Percentiles rank a stretch among this genome's conserved stretches.
Evolutionary conservation across 2,329 filamentous ascomycete genomes (phyloP).

Genomic region (Ceratocystis destructans): DNA sequence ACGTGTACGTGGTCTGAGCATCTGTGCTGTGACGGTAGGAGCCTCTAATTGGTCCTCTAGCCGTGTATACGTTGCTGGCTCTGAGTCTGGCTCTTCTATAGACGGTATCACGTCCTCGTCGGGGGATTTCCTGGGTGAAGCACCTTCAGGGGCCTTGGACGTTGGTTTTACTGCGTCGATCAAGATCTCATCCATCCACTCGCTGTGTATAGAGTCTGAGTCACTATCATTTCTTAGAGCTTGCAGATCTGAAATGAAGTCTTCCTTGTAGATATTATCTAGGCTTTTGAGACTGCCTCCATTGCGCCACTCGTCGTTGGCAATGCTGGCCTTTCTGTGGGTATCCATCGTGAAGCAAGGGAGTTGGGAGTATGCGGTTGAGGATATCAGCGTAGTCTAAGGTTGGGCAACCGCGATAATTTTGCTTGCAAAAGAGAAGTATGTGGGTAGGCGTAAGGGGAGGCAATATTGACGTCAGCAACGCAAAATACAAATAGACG

Average conservation of each 20-base stretch:
- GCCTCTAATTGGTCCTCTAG: neutral
- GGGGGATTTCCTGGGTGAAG: neutral
- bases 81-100: neutral
- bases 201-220: slow-evolving; percentile 31
- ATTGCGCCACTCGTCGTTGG: neutral
- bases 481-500: neutral
- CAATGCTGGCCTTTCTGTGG: neutral
- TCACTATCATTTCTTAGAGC: slow-evolving; percentile 20
- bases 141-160: slow-evolving; percentile 23
- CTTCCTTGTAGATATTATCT: neutral
- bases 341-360: neutral
- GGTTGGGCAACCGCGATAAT: too few relatives aligned
- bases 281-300: neutral
- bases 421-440: neutral
- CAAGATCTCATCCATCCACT: slow-evolving; percentile 44
- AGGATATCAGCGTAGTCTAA: neutral
- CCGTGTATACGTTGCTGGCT: neutral
- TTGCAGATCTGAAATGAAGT: neutral
- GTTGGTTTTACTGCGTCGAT: slow-evolving; percentile 41
- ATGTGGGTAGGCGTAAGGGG: neutral
- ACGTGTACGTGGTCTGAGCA: slow-evolving; percentile 10
- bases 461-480: neutral
- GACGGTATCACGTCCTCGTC: neutral
- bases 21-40: slow-evolving; percentile 2
- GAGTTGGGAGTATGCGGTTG: too few relatives aligned